Conservation (phyloP, 1,139 yeast genomes). For the Citeromyces hawaiiensis region DNA sequence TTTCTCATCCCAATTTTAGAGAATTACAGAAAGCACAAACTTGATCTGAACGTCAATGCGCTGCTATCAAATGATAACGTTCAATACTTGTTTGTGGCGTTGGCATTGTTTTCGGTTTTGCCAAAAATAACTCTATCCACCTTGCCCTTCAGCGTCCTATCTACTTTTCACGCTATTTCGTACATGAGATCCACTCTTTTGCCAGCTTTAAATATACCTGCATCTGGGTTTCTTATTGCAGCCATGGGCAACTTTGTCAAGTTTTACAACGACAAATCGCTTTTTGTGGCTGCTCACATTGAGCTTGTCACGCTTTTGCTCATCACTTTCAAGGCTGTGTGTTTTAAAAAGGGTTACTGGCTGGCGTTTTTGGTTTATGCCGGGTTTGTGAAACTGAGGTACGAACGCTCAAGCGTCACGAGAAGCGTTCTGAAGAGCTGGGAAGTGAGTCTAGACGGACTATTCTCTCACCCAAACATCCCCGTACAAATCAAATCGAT, state of each 20-base stretch:
- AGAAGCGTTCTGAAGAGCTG: slow-evolving; percentile 56
- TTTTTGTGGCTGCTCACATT: slow-evolving; percentile 56
- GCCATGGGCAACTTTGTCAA: slow-evolving; percentile 41
- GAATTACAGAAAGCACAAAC: slow-evolving; percentile 9
- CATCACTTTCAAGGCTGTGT: slow-evolving; percentile 37
- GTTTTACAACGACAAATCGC: slow-evolving; percentile 54
- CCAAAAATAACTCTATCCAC: slow-evolving; percentile 40
- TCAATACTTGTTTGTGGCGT: slow-evolving; percentile 47
- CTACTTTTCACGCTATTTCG: slow-evolving; percentile 60
- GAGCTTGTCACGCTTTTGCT: slow-evolving; percentile 47
- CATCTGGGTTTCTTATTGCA: slow-evolving; percentile 23
- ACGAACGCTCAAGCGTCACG: slow-evolving; percentile 63
- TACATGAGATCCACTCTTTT: slow-evolving; percentile 53
- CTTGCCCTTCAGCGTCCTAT: slow-evolving; percentile 55
- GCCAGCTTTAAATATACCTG: slow-evolving; percentile 45
- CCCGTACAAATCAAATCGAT: slow-evolving; percentile 44
- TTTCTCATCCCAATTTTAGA: slow-evolving; percentile 72
- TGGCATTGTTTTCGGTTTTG: slow-evolving; percentile 42
- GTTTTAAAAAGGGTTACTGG: slow-evolving; percentile 57
- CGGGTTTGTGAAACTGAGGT: slow-evolving; percentile 64
- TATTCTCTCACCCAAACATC: slow-evolving; percentile 39
- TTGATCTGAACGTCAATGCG: slow-evolving; percentile 13
- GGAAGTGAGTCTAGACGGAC: slow-evolving; percentile 62
- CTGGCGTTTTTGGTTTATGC: slow-evolving; percentile 43
- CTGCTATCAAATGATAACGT: slow-evolving; percentile 50